Percentiles rank a stretch among this genome's conserved stretches.
phyloP scores from a whole-genome alignment of 495 filamentous ascomycete species.

The Aspergillus affinis region DNA sequence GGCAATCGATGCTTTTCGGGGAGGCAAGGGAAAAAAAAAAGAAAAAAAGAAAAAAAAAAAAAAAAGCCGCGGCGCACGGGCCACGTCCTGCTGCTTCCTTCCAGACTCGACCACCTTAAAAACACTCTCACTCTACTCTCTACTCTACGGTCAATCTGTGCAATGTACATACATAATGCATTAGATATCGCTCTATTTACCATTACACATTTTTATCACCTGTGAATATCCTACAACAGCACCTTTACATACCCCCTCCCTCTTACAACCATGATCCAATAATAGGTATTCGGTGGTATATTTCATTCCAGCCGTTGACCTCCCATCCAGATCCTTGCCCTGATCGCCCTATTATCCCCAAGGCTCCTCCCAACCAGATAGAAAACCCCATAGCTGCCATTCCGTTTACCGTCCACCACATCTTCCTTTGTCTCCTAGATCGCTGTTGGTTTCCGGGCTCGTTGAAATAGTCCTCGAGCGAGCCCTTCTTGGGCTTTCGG shows the following conservation, averaged over 20 bases:
- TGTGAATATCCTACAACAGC: not conserved
- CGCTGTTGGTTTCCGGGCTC: slow-evolving; percentile 38
- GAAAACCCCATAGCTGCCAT: slow-evolving; percentile 55
- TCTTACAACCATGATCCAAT: slow-evolving; percentile 50
- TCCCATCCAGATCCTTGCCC: slow-evolving; percentile 74
- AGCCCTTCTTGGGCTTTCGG: slow-evolving; percentile 34
- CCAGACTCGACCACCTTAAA: no score
- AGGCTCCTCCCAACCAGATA: slow-evolving; percentile 77
- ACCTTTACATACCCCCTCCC: not conserved
- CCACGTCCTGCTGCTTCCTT: not conserved
- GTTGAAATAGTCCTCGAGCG: slow-evolving; percentile 38
- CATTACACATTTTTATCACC: not conserved
- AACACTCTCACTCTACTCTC: no score
- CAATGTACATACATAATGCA: no score
- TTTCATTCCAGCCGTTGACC: slow-evolving; percentile 71
- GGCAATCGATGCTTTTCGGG: no score
- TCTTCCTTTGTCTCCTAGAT: slow-evolving; percentile 50
- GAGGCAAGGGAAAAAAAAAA: not conserved
- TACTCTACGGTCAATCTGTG: no score
- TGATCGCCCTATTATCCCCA: slow-evolving; percentile 74
- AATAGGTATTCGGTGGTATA: slow-evolving; percentile 57
- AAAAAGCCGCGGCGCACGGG: not conserved
- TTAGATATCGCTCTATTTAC: not conserved
- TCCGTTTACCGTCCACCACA: slow-evolving; percentile 69
- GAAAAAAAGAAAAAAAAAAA: slow-evolving; percentile 1